Evolutionary conservation across 208 protist species (phyloP).

Genomic region (Leishmania braziliensis): DNA sequence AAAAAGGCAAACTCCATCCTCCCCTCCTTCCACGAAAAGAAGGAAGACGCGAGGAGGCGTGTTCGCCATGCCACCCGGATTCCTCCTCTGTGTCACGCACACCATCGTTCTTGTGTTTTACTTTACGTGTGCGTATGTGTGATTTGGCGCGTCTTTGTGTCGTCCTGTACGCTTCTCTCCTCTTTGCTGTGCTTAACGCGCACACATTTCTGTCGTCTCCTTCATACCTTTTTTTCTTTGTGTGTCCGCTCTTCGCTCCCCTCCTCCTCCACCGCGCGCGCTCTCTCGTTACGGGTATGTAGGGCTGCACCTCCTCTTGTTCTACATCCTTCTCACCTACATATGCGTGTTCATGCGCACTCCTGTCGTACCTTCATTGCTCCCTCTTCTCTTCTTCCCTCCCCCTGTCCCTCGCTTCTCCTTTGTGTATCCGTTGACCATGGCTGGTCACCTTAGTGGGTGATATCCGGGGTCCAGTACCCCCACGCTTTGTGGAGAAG

Average conservation of each 20-base stretch:
- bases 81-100: not conserved
- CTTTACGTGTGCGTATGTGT: not conserved
- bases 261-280: too few species aligned
- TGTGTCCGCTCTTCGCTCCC: not conserved
- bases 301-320: not conserved
- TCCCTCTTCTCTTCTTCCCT: not conserved
- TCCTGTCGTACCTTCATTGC: not conserved
- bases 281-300: not conserved
- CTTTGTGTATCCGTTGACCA: too few species aligned
- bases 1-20: not conserved
- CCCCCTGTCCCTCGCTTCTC: too few species aligned
- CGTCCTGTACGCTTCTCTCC: not conserved
- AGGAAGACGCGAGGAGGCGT: not conserved
- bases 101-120: not conserved
- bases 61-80: not conserved
- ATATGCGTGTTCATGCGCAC: not conserved
- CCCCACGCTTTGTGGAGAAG: too few species aligned
- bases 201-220: not conserved
- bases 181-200: not conserved
- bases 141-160: not conserved
- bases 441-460: too few species aligned
- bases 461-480: not conserved
- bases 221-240: not conserved
- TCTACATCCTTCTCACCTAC: not conserved
- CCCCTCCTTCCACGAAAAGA: not conserved